Base-by-base conservation (phyloP, 192 early-diverging fungal genomes). In the Rhizoclosmatium globosum region DNA sequence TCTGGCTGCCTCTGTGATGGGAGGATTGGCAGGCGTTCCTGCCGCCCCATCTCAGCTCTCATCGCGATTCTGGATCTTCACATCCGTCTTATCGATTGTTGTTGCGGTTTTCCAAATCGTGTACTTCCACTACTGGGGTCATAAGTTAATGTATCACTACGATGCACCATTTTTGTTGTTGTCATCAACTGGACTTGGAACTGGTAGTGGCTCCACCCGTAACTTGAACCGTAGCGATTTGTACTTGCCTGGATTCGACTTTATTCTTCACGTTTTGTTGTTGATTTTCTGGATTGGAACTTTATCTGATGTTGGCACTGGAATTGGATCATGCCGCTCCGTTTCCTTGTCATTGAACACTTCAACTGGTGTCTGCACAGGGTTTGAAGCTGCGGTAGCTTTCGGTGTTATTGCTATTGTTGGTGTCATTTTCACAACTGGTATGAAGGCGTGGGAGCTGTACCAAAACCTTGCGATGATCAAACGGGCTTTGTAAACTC, bases 201-300 rank as follows among this genome's bases (percentile, higher is more conserved):
- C 21, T 45, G 15, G 21, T 19, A 68, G 41, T 47, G 21, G 17
- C 9, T 11, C 17, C 43, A 59, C 4, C n/a, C 15, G 42, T 13
- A 21, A 13, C 4, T 45, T 76, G 19, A 2, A 4, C 2, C 64
- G 41, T 41, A 15, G 47, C 23, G 74, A 67, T 21, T 4, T 59
- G 0, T 41, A 38, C 41, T 11, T 38, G 19, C 53, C 64, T 11
- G 21, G 4, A 7, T 4, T 67, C 3, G 74, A 76, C 42, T 13
- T 76, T 4, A 47, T 47, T 53, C 11, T 50, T 1, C 64, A 67
- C 23, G 44, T 4, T 2, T 3, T 76, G 4, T 21, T 76, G 6
- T 4, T 62, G 3, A n/a, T 76, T 64, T 76, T 76, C 46, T 76
- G 74, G 74, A 59, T 76, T 67, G 64, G n/a, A 42, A 66, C 74